phyloP scores from a whole-genome alignment of 1,284 basidiomycete genomes.

The Ceratobasidium sp. region DNA sequence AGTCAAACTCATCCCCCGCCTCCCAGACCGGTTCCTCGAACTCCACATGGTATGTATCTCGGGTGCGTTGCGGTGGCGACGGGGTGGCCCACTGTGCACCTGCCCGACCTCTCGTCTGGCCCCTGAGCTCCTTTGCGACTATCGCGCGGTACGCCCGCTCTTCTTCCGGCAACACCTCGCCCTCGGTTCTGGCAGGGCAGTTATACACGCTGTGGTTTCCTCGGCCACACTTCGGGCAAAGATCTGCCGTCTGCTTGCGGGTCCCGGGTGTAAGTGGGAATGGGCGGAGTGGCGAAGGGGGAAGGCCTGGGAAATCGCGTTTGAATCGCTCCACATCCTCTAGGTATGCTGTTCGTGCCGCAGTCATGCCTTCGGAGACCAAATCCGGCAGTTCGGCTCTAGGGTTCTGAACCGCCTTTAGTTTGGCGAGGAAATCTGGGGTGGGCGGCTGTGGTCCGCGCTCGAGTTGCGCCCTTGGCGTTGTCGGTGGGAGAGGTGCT shows the following conservation, averaged over 20 bases:
- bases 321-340: neutral
- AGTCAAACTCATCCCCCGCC: neutral
- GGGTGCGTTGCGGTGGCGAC: neutral
- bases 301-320: neutral
- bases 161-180: neutral
- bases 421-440: too few relatives aligned
- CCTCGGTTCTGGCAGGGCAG: neutral
- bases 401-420: too few relatives aligned
- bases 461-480: too few relatives aligned
- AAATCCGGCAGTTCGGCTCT: too few relatives aligned
- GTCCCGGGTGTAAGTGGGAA: conserved; percentile 2
- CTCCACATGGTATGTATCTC: neutral
- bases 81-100: neutral
- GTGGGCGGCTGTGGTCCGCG: too few relatives aligned
- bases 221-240: neutral
- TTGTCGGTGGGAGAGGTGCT: too few relatives aligned
- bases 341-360: too few relatives aligned
- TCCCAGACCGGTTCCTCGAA: neutral
- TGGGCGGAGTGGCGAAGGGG: neutral
- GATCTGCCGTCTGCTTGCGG: neutral
- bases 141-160: neutral
- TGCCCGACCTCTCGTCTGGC: neutral
- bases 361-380: too few relatives aligned
- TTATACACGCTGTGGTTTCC: neutral
- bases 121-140: neutral